Base-by-base conservation (phyloP, 805 yeast genomes). In the Ascoidea tarda region DNA sequence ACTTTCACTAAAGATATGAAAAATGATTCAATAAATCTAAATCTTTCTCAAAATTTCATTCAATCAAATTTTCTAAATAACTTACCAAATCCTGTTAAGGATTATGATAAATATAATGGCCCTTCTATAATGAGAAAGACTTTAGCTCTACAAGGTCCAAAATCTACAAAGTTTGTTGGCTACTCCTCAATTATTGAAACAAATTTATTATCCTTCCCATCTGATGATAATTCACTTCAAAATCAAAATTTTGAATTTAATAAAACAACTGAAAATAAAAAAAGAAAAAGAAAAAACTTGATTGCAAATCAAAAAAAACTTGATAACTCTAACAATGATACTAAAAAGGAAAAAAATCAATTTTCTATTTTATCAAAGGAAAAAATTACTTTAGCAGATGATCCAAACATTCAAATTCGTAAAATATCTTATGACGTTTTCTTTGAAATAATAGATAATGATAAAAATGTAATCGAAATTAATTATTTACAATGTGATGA, bases 81-180 rank as follows among this genome's bases (percentile, higher is more conserved):
- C 3, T 59, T 61, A 33, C 57, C 60, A 54, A 59, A 58, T 16
- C 66, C 66, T 4, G 59, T 63, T 12, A 55, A 58, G 48, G 66
- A 63, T 51, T 63, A 63, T 53, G 63, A 62, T 51, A 55, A 58
- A 16, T 59, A 60, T 31, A 55, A 57, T 33, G 65, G 64, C 6
- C 64, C 63, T 16, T 62, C 66, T 6, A 61, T 60, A 5, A 57
- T 63, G 63, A 57, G 59, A 16, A 59, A 59, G 46, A 62, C 65
- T 1, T 53, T 63, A 5, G 60, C 66, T 1, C 50, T 63, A 12
- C 61, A 62, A 51, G 62, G 63, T 6, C 60, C 65, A 5, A 62
- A 62, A 51, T 60, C 66, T 0, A 54, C 66, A 6, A 60, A 58
- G 28, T 53, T 62, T 33, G 50, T 62, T 5, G 65, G 66, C 1